A percentile compares a stretch with the other conserved stretches of the same genome.
Evolutionary conservation across 1,284 basidiomycete species (phyloP).

Genomic region (Rhodotorula glutinis): DNA sequence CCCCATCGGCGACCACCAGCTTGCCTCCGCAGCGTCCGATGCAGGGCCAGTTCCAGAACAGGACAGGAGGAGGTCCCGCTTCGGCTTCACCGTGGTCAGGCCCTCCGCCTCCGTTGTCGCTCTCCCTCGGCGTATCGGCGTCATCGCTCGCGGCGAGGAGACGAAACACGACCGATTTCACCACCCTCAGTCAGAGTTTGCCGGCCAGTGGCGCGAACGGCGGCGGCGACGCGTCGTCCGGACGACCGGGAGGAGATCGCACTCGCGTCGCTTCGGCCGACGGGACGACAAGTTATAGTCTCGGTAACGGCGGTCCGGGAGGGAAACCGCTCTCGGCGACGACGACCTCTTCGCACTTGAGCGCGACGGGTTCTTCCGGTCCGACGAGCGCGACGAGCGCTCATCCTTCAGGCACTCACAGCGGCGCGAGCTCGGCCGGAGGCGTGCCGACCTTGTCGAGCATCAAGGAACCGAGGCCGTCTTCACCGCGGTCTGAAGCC

Average conservation of each 20-base stretch:
- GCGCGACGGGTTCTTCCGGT: background rate
- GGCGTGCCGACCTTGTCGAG: background rate
- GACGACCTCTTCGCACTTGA: background rate
- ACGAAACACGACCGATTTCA: slow-evolving; percentile 13
- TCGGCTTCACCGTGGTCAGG: slow-evolving; percentile 19
- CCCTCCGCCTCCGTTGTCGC: slow-evolving; percentile 14
- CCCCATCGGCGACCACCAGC: background rate
- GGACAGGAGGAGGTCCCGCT: fast-evolving
- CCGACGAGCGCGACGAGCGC: slow-evolving; percentile 1
- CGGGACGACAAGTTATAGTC: too few relatives aligned
- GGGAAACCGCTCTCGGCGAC: background rate
- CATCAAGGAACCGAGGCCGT: background rate
- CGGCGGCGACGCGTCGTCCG: too few relatives aligned
- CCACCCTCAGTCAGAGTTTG: background rate
- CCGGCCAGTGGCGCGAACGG: too few relatives aligned
- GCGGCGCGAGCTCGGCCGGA: background rate
- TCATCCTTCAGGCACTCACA: background rate
- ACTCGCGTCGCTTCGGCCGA: background rate
- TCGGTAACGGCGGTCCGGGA: too few relatives aligned
- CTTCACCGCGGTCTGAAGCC: background rate
- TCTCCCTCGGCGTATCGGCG: slow-evolving; percentile 1
- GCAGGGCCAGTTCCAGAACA: too few relatives aligned
- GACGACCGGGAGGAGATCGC: too few relatives aligned
- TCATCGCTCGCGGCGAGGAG: slow-evolving; percentile 14
- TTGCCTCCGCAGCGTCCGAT: background rate